phyloP scores from a whole-genome alignment of 2,329 filamentous ascomycete species.

The Claviceps monticola region DNA sequence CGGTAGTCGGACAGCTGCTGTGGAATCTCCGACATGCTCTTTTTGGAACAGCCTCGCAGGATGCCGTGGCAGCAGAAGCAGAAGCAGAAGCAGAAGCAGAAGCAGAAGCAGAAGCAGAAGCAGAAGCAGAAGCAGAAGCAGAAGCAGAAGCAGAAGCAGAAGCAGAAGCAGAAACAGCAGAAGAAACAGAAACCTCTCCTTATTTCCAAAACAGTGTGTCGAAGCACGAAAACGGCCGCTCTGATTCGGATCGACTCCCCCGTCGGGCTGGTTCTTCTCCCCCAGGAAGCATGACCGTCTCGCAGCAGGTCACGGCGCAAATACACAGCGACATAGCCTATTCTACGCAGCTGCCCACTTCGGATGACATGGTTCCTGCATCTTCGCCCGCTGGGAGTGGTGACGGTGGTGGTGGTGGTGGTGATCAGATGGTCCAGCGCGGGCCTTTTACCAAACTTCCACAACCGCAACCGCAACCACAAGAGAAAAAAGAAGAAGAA shows the following conservation, averaged over 20 bases:
- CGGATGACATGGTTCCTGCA: slow-evolving; percentile 15
- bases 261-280: background rate
- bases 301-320: slow-evolving; percentile 39
- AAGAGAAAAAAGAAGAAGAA: background rate
- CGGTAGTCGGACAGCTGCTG: slow-evolving; percentile 41
- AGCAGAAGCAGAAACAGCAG: no score
- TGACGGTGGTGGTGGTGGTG: background rate
- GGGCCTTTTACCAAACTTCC: background rate
- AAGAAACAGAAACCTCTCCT: background rate
- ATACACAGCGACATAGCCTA: slow-evolving; percentile 31
- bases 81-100: no score
- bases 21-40: slow-evolving; percentile 43
- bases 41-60: slow-evolving; percentile 15
- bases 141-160: background rate
- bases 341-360: slow-evolving; percentile 18
- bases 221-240: background rate
- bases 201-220: background rate
- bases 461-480: background rate
- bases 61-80: background rate
- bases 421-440: slow-evolving; percentile 4
- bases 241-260: background rate
- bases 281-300: slow-evolving; percentile 23
- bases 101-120: no score
- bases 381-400: slow-evolving; percentile 15
- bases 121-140: no score